These are phyloP conservation scores for Lupinus albus DNA, from an alignment of 306 rosid genomes.

Conservation along the genomic window DNA sequence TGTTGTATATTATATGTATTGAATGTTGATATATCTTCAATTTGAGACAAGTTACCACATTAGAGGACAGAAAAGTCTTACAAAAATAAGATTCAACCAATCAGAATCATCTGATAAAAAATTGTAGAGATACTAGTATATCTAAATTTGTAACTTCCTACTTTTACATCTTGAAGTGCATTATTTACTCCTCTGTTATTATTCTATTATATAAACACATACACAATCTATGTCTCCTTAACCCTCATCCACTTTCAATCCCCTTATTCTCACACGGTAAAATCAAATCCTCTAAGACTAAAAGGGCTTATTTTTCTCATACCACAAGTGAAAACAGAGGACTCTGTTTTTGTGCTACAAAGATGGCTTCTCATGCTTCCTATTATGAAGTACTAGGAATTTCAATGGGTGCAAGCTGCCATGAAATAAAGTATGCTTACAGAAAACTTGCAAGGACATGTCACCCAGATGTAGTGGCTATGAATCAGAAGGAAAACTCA, in stretches of 20 bases:
- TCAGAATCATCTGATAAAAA: too few species aligned
- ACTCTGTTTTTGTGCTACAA: background rate
- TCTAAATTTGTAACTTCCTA: too few species aligned
- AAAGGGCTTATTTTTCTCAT: background rate
- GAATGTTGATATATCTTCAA: background rate
- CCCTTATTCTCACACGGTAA: background rate
- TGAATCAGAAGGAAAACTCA: slow-evolving; percentile 61
- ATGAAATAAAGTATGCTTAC: slow-evolving; percentile 69
- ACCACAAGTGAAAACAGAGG: slow-evolving; percentile 35
- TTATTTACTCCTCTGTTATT: background rate
- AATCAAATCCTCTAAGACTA: background rate
- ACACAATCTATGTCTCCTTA: background rate
- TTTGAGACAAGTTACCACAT: background rate
- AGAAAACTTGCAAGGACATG: slow-evolving; percentile 65
- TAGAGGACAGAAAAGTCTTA: background rate
- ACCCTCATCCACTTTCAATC: slow-evolving; percentile 11
- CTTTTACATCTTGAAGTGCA: background rate
- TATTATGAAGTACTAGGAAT: slow-evolving; percentile 79
- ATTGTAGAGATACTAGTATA: too few species aligned
- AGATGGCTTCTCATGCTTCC: slow-evolving; percentile 50
- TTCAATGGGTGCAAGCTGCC: slow-evolving; percentile 49
- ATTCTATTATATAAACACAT: slow-evolving; percentile 37
- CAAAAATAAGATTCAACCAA: too few species aligned
- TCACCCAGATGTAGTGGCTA: slow-evolving; percentile 75
- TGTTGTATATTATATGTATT: background rate